Evolutionary conservation across 345 rosid genomes (phyloP).

Genomic region (Turritis glabra): DNA sequence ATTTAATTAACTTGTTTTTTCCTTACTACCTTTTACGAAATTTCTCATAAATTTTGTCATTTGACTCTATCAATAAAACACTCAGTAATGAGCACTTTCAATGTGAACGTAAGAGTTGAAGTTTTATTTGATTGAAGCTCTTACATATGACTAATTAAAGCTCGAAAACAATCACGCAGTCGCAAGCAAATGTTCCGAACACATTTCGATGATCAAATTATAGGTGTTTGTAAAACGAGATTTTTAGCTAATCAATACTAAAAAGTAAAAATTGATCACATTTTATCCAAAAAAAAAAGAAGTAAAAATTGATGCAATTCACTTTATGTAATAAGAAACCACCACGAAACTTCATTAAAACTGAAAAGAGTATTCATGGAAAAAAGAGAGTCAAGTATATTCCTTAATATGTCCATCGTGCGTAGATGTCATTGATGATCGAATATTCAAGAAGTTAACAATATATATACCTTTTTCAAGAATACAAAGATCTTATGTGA

Average conservation of each 20-base stretch:
- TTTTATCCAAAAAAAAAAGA: no score
- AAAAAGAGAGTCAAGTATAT: conserved; percentile 28
- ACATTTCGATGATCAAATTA: neutral
- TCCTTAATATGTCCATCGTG: conserved; percentile 32
- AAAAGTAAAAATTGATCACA: no score
- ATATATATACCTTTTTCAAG: no score
- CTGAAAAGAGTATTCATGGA: conserved; percentile 13
- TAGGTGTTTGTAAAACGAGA: neutral
- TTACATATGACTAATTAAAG: neutral
- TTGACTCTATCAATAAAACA: neutral
- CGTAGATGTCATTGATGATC: conserved; percentile 35
- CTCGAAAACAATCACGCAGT: neutral
- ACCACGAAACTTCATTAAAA: neutral
- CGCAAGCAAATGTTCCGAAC: neutral
- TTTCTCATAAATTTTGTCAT: neutral
- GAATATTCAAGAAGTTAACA: conserved; percentile 35
- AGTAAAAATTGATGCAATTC: neutral
- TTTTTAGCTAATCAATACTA: neutral
- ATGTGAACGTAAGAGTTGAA: neutral
- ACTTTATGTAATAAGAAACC: neutral
- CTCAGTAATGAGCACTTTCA: neutral
- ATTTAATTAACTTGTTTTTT: neutral
- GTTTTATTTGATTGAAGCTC: neutral
- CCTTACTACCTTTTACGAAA: neutral
- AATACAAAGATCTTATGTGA: conserved; percentile 31